Base-by-base conservation (phyloP, 2,329 filamentous ascomycete species). In the Akanthomyces uredinophilus region DNA sequence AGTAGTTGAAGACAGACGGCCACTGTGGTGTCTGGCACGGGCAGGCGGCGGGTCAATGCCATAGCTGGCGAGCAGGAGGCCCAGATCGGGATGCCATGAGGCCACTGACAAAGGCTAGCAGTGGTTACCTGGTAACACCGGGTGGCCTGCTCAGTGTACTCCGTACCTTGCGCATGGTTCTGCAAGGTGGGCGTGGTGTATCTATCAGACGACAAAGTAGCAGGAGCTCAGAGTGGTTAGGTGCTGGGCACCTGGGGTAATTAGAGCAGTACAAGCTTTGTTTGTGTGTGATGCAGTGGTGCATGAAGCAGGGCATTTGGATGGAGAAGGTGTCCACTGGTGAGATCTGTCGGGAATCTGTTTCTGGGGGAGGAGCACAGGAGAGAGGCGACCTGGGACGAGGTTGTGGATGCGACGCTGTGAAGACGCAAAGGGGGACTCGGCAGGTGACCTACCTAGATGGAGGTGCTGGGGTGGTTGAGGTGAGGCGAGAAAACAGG, bases 401-500 rank as follows among this genome's bases (percentile, higher is more conserved):
- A 27, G 22, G 18, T 22, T 32, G 32, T 39, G 50, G 50, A 32
- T 32, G 47, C 47, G 16, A 50, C 27, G 50, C 29, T 39, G 50
- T 11, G 50, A 53, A 39, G 50, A 24, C 27, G 27, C 27, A 6
- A 2, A 22, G 20, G 22, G n/a, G 18, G 46, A 29, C 22, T 29
- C 46, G 46, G 46, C 46, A 29, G 29, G 24, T 16, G n/a, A n/a
- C n/a, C n/a, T n/a, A n/a, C n/a, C n/a, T n/a, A n/a, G n/a, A n/a
- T n/a, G 11, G 20, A 22, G 29, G 22, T n/a, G 29, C 22, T 43
- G 18, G 20, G 37, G 27, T 47, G 53, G 32, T 29, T 18, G 27
- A 50, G 5, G 51, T 56, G 53, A 56, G 39, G 53, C 41, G 43
- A 49, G 29, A 44, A 58, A 58, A 58, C 55, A 58, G 55, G 55